Conservation (phyloP, 1,284 basidiomycete genomes). For the Tylopilus sp. region DNA sequence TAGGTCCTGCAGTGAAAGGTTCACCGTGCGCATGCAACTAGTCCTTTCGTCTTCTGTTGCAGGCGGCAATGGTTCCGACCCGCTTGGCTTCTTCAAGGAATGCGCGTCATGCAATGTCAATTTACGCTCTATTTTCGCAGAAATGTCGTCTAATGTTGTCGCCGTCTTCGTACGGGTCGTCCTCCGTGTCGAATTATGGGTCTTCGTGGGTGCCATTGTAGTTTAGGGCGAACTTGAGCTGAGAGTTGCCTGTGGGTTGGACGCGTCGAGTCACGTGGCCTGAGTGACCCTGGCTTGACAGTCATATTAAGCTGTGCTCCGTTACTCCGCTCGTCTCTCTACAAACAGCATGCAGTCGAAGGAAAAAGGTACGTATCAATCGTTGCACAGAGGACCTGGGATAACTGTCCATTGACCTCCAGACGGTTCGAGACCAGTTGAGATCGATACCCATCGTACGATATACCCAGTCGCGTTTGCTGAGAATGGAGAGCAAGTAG, state of each 20-base stretch:
- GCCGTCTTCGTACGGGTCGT: conserved; percentile 13
- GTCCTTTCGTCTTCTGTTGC: conserved; percentile 28
- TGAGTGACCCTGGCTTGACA: no score
- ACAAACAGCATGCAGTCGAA: neutral
- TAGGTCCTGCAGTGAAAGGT: conserved; percentile 55
- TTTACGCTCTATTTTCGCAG: conserved; percentile 11
- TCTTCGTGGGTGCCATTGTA: conserved; percentile 7
- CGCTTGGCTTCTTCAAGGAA: conserved; percentile 6
- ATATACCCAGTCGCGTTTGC: neutral
- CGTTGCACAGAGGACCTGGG: neutral
- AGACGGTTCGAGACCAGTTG: neutral
- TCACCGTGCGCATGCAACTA: conserved; percentile 57
- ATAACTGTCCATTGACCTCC: neutral
- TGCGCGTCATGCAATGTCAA: conserved; percentile 1
- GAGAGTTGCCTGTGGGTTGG: no score
- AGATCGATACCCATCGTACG: neutral
- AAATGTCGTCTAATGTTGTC: neutral
- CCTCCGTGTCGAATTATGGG: conserved; percentile 7
- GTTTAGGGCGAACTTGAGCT: neutral
- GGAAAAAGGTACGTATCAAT: neutral
- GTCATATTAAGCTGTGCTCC: no score
- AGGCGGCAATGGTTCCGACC: conserved; percentile 1
- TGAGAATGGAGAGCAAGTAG: neutral
- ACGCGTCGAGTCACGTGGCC: conserved; percentile 7
- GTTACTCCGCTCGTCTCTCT: no score